Conservation (phyloP, 495 filamentous ascomycete species). For the Chaetomidium leptoderma region DNA sequence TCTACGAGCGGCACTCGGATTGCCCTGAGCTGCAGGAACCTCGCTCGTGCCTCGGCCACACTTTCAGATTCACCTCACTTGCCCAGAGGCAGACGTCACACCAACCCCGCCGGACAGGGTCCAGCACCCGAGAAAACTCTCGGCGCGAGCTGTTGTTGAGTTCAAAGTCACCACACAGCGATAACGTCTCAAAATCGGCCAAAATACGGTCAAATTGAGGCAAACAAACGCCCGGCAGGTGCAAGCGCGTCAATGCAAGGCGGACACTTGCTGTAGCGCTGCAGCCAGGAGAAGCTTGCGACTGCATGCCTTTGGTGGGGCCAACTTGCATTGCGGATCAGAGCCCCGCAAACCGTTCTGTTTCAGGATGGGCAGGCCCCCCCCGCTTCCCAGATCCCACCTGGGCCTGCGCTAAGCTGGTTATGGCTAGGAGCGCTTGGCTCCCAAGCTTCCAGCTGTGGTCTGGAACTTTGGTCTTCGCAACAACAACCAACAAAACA, state of each 20-base stretch:
- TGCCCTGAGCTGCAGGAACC: too few species aligned
- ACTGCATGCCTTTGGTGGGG: constrained; percentile 11
- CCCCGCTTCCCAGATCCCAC: background rate
- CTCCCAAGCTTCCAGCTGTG: too few species aligned
- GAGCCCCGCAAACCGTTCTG: constrained; percentile 30
- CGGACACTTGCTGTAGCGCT: too few species aligned
- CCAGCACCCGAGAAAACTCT: background rate
- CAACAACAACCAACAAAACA: too few species aligned
- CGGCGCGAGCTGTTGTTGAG: background rate
- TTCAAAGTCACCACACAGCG: background rate
- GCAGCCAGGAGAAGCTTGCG: too few species aligned
- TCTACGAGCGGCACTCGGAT: too few species aligned
- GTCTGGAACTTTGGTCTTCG: too few species aligned
- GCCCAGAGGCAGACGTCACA: constrained; percentile 1
- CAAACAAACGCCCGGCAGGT: background rate
- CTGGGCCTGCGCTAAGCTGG: background rate
- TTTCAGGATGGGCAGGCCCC: constrained; percentile 27
- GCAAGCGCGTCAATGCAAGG: background rate
- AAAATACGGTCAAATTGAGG: background rate
- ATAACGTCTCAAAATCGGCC: background rate
- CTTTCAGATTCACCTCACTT: too few species aligned
- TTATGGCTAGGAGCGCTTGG: background rate
- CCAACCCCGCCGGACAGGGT: background rate
- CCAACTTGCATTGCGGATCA: constrained; percentile 16
- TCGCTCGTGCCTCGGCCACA: too few species aligned